Evolutionary conservation across 139 green algal species (phyloP), one percentile per base, ranked within the genome.

Genomic region (Monoraphidium neglectum): DNA sequence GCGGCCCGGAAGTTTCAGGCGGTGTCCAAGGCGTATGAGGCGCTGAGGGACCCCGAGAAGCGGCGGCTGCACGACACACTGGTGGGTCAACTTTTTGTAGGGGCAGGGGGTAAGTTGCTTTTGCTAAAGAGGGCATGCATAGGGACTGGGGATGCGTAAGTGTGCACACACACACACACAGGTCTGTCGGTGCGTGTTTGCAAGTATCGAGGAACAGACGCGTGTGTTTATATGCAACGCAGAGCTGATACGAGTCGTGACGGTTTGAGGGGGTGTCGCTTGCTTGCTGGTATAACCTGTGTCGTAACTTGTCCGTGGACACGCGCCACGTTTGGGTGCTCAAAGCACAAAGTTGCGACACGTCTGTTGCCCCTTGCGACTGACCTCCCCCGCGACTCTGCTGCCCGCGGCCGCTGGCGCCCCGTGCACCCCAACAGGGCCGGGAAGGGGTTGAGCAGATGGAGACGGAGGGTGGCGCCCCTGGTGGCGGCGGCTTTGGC

Each of bases 21-120:
- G 78, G 83, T 92, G 1, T 87, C 92, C 47, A 93, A 93, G 66
- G 94, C 94, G 6, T 98, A 98, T 64, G 92, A 97, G 77, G 93
- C 90, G 4, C 84, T 98, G 62, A 72, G 89, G 2, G 94, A 98
- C 72, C 82, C 90, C 0, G 85, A 97, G 38, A 97, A 97, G 77
- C 80, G 92, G 43, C 60, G 71, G 16, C 77, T 94, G 36, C 95
- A 97, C 69, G 89, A 97, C 77, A 15, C 56, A 6, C 77, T 84
- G 57, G 76, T 91, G 54, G 72, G 84, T 8, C 21, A 37, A 13
- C 30, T 28, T 23, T 13, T 26, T n/a, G n/a, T n/a, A n/a, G n/a
- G n/a, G n/a, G n/a, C n/a, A n/a, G n/a, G n/a, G n/a, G n/a, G n/a
- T n/a, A n/a, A 24, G 46, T 40, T 53, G 64, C 36, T 16, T 54